These are phyloP conservation scores for Jamesozyma jinghongensis DNA, from an alignment of 805 yeast genomes.

Conservation along the genomic window DNA sequence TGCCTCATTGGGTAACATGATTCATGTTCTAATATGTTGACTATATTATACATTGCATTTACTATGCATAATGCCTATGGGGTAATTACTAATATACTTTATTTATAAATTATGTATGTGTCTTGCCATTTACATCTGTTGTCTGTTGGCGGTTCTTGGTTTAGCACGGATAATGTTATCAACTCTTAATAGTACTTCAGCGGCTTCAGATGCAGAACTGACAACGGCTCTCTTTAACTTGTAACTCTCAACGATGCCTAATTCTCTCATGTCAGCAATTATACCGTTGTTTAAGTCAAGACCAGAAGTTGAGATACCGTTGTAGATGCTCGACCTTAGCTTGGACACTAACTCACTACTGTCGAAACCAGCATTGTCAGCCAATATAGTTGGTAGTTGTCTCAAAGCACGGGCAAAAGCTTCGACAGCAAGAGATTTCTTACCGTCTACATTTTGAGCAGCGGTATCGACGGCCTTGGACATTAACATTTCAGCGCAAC, in stretches of 20 bases:
- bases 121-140: constrained; percentile 23
- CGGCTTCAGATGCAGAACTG: constrained; percentile 94
- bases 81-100: not conserved
- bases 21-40: not conserved
- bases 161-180: constrained; percentile 95
- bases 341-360: constrained; percentile 86
- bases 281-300: constrained; percentile 76
- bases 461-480: constrained; percentile 90
- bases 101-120: not conserved
- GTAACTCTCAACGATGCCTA: constrained; percentile 87
- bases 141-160: constrained; percentile 94
- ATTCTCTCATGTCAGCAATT: constrained; percentile 88
- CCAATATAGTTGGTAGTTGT: constrained; percentile 89
- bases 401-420: constrained; percentile 90
- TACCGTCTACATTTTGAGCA: constrained; percentile 88
- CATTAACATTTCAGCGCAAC: constrained; percentile 94
- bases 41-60: not conserved
- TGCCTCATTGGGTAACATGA: too few species aligned
- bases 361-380: constrained; percentile 96
- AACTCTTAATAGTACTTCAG: constrained; percentile 89
- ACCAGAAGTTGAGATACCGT: constrained; percentile 87
- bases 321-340: constrained; percentile 74
- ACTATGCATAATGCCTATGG: not conserved
- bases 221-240: constrained; percentile 92
- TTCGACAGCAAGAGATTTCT: constrained; percentile 88